A percentile compares a stretch with the other conserved stretches of the same genome.
phyloP scores from a whole-genome alignment of 306 rosid genomes.

The Argentina anserina region DNA sequence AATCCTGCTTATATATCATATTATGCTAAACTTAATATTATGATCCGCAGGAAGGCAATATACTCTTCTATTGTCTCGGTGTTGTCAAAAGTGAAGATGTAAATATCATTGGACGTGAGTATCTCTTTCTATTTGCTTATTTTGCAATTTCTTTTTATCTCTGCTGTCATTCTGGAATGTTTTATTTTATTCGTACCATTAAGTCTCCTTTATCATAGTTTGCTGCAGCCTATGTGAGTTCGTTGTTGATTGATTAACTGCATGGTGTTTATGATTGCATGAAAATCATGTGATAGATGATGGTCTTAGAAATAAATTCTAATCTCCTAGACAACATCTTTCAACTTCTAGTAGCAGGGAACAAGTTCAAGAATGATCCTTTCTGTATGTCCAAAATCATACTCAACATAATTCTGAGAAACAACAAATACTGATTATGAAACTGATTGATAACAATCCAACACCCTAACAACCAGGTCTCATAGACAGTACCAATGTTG shows the following conservation, averaged over 20 bases:
- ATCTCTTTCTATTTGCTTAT: slow-evolving; percentile 14
- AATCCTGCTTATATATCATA: slow-evolving; percentile 7
- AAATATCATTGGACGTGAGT: slow-evolving; percentile 89
- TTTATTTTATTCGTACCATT: no score
- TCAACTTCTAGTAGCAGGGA: background rate
- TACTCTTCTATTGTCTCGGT: slow-evolving; percentile 41
- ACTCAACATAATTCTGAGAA: background rate
- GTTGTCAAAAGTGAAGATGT: slow-evolving; percentile 51
- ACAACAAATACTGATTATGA: background rate
- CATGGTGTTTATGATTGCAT: background rate
- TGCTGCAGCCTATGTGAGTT: background rate
- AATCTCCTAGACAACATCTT: background rate
- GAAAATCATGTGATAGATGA: background rate
- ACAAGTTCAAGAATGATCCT: background rate
- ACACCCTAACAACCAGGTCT: background rate
- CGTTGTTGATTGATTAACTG: background rate
- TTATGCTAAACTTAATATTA: slow-evolving; percentile 17
- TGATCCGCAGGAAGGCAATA: slow-evolving; percentile 36
- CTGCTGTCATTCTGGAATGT: background rate
- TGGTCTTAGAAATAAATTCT: background rate
- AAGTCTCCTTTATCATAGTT: no score
- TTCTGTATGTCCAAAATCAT: background rate
- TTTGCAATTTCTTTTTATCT: background rate
- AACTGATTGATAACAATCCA: background rate
- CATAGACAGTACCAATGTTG: background rate